Conservation (phyloP, 192 early-diverging fungal species). For the Coemansia sp. region DNA sequence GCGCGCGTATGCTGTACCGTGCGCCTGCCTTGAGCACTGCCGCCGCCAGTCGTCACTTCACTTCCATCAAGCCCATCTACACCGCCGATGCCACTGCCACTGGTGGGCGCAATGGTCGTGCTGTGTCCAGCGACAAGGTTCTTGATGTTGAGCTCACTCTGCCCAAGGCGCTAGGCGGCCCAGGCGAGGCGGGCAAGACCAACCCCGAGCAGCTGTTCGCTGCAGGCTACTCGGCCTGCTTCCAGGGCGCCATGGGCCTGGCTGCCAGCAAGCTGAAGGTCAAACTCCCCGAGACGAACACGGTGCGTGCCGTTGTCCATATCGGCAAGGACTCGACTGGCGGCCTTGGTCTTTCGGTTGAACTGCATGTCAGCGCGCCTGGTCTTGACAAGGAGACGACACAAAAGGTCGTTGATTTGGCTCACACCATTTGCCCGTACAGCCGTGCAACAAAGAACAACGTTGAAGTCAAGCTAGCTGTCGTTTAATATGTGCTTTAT, state of each 20-base stretch:
- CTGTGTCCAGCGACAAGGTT: slow-evolving; percentile 56
- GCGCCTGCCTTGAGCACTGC: slow-evolving; percentile 1
- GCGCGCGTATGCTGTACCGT: slow-evolving; percentile 12
- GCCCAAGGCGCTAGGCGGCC: slow-evolving; percentile 60
- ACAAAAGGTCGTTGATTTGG: slow-evolving; percentile 51
- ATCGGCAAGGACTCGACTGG: slow-evolving; percentile 57
- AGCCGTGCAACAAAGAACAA: slow-evolving; percentile 55
- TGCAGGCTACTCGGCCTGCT: slow-evolving; percentile 60
- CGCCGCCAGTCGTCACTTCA: slow-evolving; percentile 29
- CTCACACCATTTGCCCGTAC: slow-evolving; percentile 60
- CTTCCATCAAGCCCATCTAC: slow-evolving; percentile 58
- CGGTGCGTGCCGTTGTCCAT: slow-evolving; percentile 49
- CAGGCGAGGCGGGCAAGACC: slow-evolving; percentile 55
- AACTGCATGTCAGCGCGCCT: slow-evolving; percentile 51
- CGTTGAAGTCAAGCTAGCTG: slow-evolving; percentile 56
- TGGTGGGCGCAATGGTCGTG: slow-evolving; percentile 59
- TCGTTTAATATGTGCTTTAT: slow-evolving; percentile 21
- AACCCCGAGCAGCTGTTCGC: slow-evolving; percentile 63
- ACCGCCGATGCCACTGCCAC: slow-evolving; percentile 57
- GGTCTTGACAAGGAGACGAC: slow-evolving; percentile 49
- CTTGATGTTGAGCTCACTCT: slow-evolving; percentile 54
- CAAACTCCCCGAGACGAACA: slow-evolving; percentile 46
- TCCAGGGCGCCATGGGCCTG: slow-evolving; percentile 59
- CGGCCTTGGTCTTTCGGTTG: slow-evolving; percentile 55
- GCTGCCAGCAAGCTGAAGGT: slow-evolving; percentile 52